Percentiles rank a stretch among this genome's conserved stretches.
Evolutionary conservation across 2,329 filamentous ascomycete species (phyloP).

Genomic region (Blastomyces emzantsi): DNA sequence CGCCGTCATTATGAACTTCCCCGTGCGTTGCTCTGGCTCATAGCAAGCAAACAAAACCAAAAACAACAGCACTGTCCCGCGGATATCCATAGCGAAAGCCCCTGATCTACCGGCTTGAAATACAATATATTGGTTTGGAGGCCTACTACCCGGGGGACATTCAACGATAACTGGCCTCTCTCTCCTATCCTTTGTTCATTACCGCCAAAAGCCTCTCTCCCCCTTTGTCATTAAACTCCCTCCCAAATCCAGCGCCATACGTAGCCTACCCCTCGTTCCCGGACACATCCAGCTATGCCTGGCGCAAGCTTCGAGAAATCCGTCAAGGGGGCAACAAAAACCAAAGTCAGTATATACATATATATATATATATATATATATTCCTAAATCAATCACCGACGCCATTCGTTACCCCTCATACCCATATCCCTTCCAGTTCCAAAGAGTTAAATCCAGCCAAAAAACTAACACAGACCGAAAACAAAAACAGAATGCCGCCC

Average conservation of each 20-base stretch:
- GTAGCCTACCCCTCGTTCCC: background rate
- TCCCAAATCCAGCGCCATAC: background rate
- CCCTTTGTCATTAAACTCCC: background rate
- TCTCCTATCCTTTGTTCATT: background rate
- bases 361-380: constrained; percentile 12
- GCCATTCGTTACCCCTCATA: background rate
- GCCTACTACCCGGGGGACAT: background rate
- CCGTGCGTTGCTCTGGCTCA: background rate
- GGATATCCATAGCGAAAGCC: background rate
- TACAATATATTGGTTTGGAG: background rate
- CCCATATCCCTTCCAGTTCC: too few species aligned
- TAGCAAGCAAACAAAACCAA: background rate
- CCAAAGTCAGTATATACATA: constrained; percentile 57
- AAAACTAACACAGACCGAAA: background rate
- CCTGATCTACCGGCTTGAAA: background rate
- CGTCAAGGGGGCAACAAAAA: constrained; percentile 96
- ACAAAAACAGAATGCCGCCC: constrained; percentile 65
- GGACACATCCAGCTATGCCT: constrained; percentile 19
- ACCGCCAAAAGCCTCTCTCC: too few species aligned
- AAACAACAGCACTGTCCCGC: background rate
- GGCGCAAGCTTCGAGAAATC: constrained; percentile 96
- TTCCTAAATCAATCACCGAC: too few species aligned
- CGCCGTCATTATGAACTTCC: constrained; percentile 2
- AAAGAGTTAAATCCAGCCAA: background rate
- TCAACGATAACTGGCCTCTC: too few species aligned